Evolutionary conservation across 129 eudicot genomes (phyloP).

Genomic region (Flaveria ramosissima): DNA sequence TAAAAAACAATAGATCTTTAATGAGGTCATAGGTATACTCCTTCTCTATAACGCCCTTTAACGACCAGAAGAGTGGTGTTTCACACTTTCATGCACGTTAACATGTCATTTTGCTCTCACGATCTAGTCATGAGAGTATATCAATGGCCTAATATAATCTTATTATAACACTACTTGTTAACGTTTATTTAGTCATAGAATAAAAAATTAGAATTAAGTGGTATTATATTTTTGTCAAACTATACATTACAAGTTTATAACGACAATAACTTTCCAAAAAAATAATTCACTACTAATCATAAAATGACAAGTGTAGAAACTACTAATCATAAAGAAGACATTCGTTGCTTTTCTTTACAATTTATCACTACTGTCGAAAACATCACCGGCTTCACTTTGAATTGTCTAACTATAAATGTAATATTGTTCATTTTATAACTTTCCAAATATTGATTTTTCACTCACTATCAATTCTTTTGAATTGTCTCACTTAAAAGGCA

Average conservation of each 20-base stretch:
- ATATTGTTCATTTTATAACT: neutral
- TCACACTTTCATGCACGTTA: too few relatives aligned
- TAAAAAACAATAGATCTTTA: too few relatives aligned
- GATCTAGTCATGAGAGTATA: too few relatives aligned
- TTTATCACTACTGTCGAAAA: neutral
- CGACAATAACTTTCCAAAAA: neutral
- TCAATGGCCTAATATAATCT: too few relatives aligned
- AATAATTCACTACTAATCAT: neutral
- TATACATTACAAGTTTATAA: neutral
- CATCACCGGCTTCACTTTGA: neutral
- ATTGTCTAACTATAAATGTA: neutral
- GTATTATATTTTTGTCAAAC: neutral
- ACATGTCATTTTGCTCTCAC: too few relatives aligned
- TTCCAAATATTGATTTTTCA: neutral
- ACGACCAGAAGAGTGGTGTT: too few relatives aligned
- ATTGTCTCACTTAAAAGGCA: constrained; percentile 6
- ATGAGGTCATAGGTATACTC: too few relatives aligned
- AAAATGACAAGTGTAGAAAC: neutral
- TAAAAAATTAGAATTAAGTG: neutral
- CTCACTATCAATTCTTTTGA: neutral
- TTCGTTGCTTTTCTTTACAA: neutral
- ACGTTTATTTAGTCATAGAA: neutral
- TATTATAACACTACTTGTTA: neutral
- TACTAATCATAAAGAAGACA: neutral
- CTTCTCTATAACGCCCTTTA: too few relatives aligned